phyloP scores from a whole-genome alignment of 1,284 basidiomycete genomes.

The Fistulina hepatica region DNA sequence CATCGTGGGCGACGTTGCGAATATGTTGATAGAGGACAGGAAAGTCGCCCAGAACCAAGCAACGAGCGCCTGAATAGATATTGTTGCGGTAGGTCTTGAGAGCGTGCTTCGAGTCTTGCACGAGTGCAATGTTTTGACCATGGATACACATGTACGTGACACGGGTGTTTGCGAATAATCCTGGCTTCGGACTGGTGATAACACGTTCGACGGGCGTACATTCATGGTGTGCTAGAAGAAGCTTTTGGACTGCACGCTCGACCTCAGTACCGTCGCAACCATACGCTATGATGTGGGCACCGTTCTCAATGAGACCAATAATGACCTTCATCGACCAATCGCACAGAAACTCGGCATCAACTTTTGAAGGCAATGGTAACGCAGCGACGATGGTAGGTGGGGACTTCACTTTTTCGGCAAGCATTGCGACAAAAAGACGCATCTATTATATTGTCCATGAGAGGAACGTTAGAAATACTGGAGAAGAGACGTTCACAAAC shows the following conservation, averaged over 20 bases:
- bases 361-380: conserved; percentile 16
- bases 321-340: conserved; percentile 11
- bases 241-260: conserved; percentile 18
- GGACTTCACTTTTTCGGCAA: not conserved
- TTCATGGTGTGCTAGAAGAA: conserved; percentile 9
- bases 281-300: conserved; percentile 19
- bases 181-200: too few species aligned
- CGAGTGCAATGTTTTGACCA: conserved; percentile 13
- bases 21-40: conserved; percentile 17
- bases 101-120: conserved; percentile 28
- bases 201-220: too few species aligned
- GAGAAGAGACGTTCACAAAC: not conserved
- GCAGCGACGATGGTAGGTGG: conserved; percentile 21
- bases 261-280: conserved; percentile 21
- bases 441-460: not conserved
- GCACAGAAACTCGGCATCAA: conserved; percentile 13
- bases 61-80: conserved; percentile 20
- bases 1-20: conserved; percentile 12
- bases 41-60: conserved; percentile 19
- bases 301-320: conserved; percentile 12
- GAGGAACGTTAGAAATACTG: not conserved
- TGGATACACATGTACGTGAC: conserved; percentile 7
- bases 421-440: not conserved
- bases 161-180: too few species aligned
- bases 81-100: conserved; percentile 26